Percentiles rank a stretch among this genome's conserved stretches.
Conservation (phyloP, 805 yeast genomes). For the Yamadazyma philogaea region DNA sequence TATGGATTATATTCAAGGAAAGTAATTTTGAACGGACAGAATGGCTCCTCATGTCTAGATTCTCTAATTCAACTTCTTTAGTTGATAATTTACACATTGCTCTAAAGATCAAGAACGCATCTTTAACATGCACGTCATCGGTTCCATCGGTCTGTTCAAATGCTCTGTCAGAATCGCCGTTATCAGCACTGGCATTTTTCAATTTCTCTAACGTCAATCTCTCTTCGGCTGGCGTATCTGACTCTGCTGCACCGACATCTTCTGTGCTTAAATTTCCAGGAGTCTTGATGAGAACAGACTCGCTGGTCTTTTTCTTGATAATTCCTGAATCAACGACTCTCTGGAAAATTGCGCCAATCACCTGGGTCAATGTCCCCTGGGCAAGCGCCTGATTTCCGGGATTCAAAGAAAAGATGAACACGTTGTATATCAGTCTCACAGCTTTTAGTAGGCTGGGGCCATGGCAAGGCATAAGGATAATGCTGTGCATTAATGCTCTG, state of each 20-base stretch:
- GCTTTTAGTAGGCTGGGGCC: conserved; percentile 88
- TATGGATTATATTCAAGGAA: conserved; percentile 83
- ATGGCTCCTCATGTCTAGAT: conserved; percentile 83
- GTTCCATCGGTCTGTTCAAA: conserved; percentile 46
- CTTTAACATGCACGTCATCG: conserved; percentile 73
- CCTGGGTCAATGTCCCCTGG: conserved; percentile 91
- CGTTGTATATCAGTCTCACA: conserved; percentile 87
- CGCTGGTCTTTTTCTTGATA: conserved; percentile 28
- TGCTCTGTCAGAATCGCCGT: conserved; percentile 48
- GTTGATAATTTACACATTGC: conserved; percentile 93
- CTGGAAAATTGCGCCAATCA: conserved; percentile 81
- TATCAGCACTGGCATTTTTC: conserved; percentile 51
- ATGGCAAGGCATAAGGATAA: conserved; percentile 81
- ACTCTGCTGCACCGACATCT: conserved; percentile 4
- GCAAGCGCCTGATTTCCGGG: conserved; percentile 89
- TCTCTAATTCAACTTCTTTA: conserved; percentile 73
- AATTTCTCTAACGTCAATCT: conserved; percentile 58
- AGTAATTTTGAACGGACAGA: conserved; percentile 87
- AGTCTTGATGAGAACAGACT: conserved; percentile 16
- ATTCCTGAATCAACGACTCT: conserved; percentile 46
- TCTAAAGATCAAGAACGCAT: conserved; percentile 88
- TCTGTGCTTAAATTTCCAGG: conserved; percentile 26
- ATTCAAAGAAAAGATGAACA: conserved; percentile 79
- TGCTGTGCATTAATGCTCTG: conserved; percentile 85
- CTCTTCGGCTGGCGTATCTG: conserved; percentile 16